These are phyloP conservation scores for Poterioochromonas sp. DNA, from an alignment of 352 stramenopile genomes.

Conservation along the genomic window DNA sequence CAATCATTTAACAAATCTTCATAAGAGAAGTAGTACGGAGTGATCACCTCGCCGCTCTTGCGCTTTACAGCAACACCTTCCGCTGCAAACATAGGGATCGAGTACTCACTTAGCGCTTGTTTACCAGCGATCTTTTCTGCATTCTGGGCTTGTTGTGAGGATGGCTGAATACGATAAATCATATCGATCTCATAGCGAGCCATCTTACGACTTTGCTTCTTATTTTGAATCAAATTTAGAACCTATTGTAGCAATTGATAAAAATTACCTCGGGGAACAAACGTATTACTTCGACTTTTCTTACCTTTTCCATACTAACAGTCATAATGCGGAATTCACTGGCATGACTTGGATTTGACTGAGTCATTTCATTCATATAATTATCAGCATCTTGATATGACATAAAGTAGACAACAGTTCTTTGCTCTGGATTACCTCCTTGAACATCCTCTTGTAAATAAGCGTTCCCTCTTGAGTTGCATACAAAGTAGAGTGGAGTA, in stretches of 20 bases:
- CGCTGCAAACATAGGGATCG: conserved; percentile 7
- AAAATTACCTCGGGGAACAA: neutral
- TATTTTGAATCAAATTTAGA: neutral
- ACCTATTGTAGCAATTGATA: neutral
- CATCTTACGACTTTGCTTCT: conserved; percentile 20
- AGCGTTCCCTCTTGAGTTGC: neutral
- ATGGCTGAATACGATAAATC: conserved; percentile 14
- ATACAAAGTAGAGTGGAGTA: conserved; percentile 19
- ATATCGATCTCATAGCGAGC: conserved; percentile 3
- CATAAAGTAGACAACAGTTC: conserved; percentile 5
- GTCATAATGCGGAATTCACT: conserved; percentile 9
- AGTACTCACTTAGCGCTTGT: neutral
- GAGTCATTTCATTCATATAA: conserved; percentile 21
- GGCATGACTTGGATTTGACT: neutral
- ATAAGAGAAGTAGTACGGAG: conserved; percentile 17
- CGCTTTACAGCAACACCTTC: neutral
- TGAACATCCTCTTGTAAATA: conserved; percentile 25
- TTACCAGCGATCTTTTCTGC: neutral
- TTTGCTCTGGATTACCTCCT: neutral
- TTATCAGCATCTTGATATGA: conserved; percentile 3
- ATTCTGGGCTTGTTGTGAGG: neutral
- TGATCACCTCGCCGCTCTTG: neutral
- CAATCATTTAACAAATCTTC: conserved; percentile 20
- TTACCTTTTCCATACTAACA: conserved; percentile 12
- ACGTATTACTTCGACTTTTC: neutral